A percentile compares a stretch with the other conserved stretches of the same genome.
phyloP scores from a whole-genome alignment of 2,329 filamentous ascomycete genomes.

The Emericellopsis cladophorae region DNA sequence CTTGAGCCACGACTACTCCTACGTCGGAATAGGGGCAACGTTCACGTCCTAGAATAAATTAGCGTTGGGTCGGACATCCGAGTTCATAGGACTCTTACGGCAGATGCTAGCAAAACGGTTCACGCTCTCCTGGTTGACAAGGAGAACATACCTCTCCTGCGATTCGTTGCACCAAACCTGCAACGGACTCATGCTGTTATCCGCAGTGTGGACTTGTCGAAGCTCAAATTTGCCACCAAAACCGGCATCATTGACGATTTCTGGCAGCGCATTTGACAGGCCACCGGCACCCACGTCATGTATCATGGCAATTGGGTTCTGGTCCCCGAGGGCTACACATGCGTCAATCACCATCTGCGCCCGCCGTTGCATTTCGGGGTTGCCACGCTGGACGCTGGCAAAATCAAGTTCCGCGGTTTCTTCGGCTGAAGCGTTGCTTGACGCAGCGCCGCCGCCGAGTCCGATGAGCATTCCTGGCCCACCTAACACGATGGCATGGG shows the following conservation, averaged over 20 bases:
- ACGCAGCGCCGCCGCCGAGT: slow-evolving; percentile 87
- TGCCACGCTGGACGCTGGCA: slow-evolving; percentile 91
- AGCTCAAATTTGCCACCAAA: slow-evolving; percentile 87
- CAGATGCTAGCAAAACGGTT: slow-evolving; percentile 62
- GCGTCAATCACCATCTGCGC: slow-evolving; percentile 98
- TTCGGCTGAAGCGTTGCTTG: slow-evolving; percentile 78
- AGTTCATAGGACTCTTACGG: slow-evolving; percentile 22
- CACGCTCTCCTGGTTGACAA: slow-evolving; percentile 69
- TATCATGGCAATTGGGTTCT: slow-evolving; percentile 91
- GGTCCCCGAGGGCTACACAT: slow-evolving; percentile 69
- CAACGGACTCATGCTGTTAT: slow-evolving; percentile 84
- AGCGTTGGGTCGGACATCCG: slow-evolving; percentile 3
- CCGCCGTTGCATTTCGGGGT: slow-evolving; percentile 88
- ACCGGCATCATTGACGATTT: slow-evolving; percentile 83
- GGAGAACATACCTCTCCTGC: slow-evolving; percentile 89
- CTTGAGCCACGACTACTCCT: slow-evolving; percentile 56
- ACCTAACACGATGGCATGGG: slow-evolving; percentile 83
- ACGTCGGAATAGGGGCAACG: slow-evolving; percentile 89
- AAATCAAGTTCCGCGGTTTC: slow-evolving; percentile 89
- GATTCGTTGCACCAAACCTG: slow-evolving; percentile 98
- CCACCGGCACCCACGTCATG: slow-evolving; percentile 96
- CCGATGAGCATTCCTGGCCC: slow-evolving; percentile 97
- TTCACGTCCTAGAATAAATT: slow-evolving; percentile 49
- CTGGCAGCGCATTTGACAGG: slow-evolving; percentile 61
- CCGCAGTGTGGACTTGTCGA: slow-evolving; percentile 83